These are phyloP conservation scores for Cystobasidium slooffiae DNA, from an alignment of 1,284 basidiomycete species.

Conservation along the genomic window DNA sequence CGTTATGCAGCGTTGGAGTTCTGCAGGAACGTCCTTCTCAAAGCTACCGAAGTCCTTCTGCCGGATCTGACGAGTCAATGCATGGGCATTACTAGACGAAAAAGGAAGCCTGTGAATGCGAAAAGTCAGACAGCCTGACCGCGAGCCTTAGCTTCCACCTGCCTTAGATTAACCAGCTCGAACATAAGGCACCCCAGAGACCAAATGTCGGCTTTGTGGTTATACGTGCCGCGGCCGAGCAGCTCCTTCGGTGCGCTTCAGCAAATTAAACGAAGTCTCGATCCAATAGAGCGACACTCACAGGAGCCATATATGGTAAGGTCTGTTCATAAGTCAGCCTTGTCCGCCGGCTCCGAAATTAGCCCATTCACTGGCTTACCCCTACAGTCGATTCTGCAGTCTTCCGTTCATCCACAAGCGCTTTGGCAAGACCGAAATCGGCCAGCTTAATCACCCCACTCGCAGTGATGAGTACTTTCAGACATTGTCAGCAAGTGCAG, in stretches of 20 bases:
- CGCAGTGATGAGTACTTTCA: not conserved
- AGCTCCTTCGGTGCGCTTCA: not conserved
- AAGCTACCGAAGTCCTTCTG: slow-evolving; percentile 8
- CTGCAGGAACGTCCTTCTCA: not conserved
- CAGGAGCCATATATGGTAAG: not conserved
- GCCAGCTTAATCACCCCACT: not conserved
- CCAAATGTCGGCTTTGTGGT: slow-evolving; percentile 9
- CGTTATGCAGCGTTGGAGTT: not conserved
- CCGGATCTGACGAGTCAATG: not conserved
- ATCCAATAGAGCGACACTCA: not conserved
- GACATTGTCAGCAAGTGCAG: too few species aligned
- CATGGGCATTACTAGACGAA: slow-evolving; percentile 1
- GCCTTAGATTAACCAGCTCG: not conserved
- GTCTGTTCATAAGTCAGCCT: not conserved
- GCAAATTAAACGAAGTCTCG: not conserved
- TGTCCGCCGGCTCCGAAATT: not conserved
- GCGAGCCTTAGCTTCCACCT: not conserved
- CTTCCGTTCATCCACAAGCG: not conserved
- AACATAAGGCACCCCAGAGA: not conserved
- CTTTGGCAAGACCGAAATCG: not conserved
- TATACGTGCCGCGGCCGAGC: slow-evolving; percentile 6
- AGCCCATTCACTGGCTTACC: not conserved
- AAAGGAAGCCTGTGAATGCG: not conserved
- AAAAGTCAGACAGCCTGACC: not conserved
- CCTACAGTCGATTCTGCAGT: not conserved